Evolutionary conservation across 2,329 filamentous ascomycete genomes (phyloP), one percentile per base, ranked within the genome.

Genomic region (Fusarium burgessii): DNA sequence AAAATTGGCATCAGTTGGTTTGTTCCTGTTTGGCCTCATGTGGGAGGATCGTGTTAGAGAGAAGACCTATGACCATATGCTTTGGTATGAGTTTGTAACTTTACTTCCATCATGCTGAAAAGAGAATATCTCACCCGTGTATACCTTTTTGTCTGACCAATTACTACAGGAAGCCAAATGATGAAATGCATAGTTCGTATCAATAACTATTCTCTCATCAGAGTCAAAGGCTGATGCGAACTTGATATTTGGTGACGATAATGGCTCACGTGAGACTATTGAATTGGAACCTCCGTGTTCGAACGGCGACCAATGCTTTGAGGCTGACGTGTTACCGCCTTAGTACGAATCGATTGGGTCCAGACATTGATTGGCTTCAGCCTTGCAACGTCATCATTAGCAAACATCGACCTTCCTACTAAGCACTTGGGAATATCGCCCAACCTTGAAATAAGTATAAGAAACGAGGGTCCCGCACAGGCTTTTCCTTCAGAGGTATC

Each of bases 371-470:
- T 58, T 62, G 36, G 54, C 54, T 42, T 40, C 36, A 38, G 15
- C 52, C 20, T 33, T 27, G 20, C 33, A 29, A 57, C 63, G 65
- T 68, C 65, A 68, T 68, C 20, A 52, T 68, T 52, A 54, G 17
- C 41, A 7, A 42, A 43, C 20, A 35, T n/a, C n/a, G 11, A 4
- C 12, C 5, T 9, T 5, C 6, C n/a, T 36, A 43, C 54, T 29
- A 58, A 38, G 5, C 23, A 27, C 14, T 49, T 66, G 18, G 11
- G 17, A 42, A 25, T 20, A 29, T 20, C n/a, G 18, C 7, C 23
- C 23, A 3, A 6, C 3, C n/a, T 27, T n/a, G 6, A 42, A 8
- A 29, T 14, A 13, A 27, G 15, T 40, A 52, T 49, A 56, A 62
- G 8, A 41, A 6, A n/a, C 5, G 11, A n/a, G 7, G 1, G 8